Percentiles rank a stretch among this genome's conserved stretches.
phyloP scores from a whole-genome alignment of 331 rosid species.

The Pyracantha coccinea region DNA sequence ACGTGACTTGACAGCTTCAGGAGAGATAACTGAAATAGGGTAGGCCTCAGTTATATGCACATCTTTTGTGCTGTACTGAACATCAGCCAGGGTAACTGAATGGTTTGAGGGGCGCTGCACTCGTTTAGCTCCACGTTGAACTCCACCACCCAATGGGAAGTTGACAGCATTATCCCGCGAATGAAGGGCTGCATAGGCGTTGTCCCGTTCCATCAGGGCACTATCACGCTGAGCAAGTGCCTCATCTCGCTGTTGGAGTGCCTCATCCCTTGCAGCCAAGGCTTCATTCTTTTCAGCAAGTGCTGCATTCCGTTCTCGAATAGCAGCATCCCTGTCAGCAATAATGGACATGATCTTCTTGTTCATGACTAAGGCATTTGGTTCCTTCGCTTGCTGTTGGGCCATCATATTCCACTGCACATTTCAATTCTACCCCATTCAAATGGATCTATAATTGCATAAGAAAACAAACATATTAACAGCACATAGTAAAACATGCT shows the following conservation, averaged over 20 bases:
- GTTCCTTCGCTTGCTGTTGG: constrained; percentile 45
- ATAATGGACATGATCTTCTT: constrained; percentile 54
- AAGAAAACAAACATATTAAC: not conserved
- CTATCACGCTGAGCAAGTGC: constrained; percentile 35
- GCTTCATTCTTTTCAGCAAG: constrained; percentile 45
- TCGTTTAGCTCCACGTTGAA: constrained; percentile 35
- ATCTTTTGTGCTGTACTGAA: constrained; percentile 30
- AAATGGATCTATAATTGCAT: constrained; percentile 2
- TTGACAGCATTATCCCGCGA: constrained; percentile 18
- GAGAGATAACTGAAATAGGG: constrained; percentile 36
- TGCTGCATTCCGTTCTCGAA: constrained; percentile 39
- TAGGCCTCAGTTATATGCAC: constrained; percentile 38
- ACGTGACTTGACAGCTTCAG: constrained; percentile 34
- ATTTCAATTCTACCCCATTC: constrained; percentile 6
- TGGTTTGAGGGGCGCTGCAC: constrained; percentile 26
- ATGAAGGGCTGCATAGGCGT: constrained; percentile 28
- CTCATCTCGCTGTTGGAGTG: constrained; percentile 39
- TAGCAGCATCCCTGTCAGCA: constrained; percentile 47
- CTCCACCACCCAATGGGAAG: constrained; percentile 22
- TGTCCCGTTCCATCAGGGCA: constrained; percentile 48
- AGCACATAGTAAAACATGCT: not conserved
- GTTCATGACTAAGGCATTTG: constrained; percentile 50
- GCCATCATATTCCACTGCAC: constrained; percentile 44
- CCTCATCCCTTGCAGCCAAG: constrained; percentile 38
- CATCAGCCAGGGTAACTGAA: constrained; percentile 19